Evolutionary conservation across 1,284 basidiomycete species (phyloP).

Genomic region (Austropuccinia psidii): DNA sequence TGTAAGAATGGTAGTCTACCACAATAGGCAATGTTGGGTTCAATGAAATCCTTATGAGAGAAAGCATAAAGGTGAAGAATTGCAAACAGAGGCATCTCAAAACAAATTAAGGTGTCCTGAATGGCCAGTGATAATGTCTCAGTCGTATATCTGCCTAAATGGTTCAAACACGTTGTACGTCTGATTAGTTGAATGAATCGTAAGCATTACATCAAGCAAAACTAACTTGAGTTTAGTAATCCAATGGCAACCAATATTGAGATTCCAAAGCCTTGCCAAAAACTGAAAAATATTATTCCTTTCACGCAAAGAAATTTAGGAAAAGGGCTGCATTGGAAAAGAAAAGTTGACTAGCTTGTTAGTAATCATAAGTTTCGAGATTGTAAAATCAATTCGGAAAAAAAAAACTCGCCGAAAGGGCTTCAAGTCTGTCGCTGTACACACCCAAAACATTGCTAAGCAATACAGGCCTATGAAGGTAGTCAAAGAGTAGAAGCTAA

Average conservation of each 20-base stretch:
- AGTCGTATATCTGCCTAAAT: conserved; percentile 58
- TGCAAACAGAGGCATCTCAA: conserved; percentile 98
- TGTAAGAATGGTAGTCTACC: conserved; percentile 79
- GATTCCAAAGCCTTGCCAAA: conserved; percentile 87
- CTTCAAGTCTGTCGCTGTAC: conserved; percentile 72
- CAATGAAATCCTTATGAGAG: conserved; percentile 68
- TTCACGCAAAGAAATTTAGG: conserved; percentile 98
- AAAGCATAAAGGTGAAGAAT: conserved; percentile 86
- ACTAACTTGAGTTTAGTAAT: conserved; percentile 58
- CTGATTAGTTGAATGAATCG: not conserved
- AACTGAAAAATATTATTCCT: conserved; percentile 93
- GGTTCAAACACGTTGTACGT: no score
- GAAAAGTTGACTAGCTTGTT: conserved; percentile 3
- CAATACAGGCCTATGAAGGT: conserved; percentile 62
- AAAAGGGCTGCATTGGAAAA: conserved; percentile 54
- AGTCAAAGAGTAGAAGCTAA: not conserved
- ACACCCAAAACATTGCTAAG: conserved; percentile 89
- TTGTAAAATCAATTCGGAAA: conserved; percentile 36
- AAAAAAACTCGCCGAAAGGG: conserved; percentile 63
- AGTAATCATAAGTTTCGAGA: no score
- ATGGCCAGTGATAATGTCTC: conserved; percentile 84
- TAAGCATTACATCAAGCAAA: conserved; percentile 35
- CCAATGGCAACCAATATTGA: conserved; percentile 79
- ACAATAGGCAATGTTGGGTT: conserved; percentile 59
- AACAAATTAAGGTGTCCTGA: conserved; percentile 80